These are phyloP conservation scores for Pestalotiopsis sp. DNA, from an alignment of 2,329 filamentous ascomycete species.

Conservation along the genomic window DNA sequence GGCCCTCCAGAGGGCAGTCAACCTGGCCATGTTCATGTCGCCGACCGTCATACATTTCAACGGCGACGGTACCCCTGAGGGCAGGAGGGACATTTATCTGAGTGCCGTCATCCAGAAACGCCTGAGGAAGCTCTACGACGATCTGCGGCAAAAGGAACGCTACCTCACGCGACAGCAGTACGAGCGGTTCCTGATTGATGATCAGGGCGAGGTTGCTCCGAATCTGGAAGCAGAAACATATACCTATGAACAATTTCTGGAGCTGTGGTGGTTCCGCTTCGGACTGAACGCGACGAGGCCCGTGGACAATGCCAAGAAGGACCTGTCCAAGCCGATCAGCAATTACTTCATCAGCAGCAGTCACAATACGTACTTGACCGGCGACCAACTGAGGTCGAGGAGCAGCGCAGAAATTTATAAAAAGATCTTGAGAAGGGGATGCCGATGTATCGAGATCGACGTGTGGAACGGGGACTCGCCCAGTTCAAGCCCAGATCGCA, in stretches of 20 bases:
- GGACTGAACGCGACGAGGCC: conserved; percentile 47
- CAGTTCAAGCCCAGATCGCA: conserved; percentile 31
- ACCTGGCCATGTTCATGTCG: conserved; percentile 30
- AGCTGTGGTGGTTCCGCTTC: conserved; percentile 46
- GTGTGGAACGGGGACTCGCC: conserved; percentile 77
- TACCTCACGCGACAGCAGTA: conserved; percentile 43
- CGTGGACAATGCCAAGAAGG: conserved; percentile 47
- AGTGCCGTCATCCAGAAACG: conserved; percentile 52
- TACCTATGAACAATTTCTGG: conserved; percentile 52
- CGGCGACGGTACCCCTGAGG: conserved; percentile 19
- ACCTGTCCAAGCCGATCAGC: conserved; percentile 70
- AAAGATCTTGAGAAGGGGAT: conserved; percentile 73
- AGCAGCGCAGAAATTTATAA: conserved; percentile 76
- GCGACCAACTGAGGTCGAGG: conserved; percentile 80
- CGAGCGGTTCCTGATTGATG: conserved; percentile 48
- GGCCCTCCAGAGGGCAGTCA: conserved; percentile 33
- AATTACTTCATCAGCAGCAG: conserved; percentile 96
- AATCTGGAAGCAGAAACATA: conserved; percentile 44
- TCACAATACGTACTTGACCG: conserved; percentile 90
- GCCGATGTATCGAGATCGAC: conserved; percentile 92
- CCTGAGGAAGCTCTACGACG: conserved; percentile 50
- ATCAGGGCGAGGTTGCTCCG: conserved; percentile 47
- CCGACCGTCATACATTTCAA: conserved; percentile 32
- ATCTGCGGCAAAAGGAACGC: conserved; percentile 39
- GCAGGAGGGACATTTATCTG: conserved; percentile 40